phyloP scores from a whole-genome alignment of 495 filamentous ascomycete genomes.

The Aspergillus avenaceus region DNA sequence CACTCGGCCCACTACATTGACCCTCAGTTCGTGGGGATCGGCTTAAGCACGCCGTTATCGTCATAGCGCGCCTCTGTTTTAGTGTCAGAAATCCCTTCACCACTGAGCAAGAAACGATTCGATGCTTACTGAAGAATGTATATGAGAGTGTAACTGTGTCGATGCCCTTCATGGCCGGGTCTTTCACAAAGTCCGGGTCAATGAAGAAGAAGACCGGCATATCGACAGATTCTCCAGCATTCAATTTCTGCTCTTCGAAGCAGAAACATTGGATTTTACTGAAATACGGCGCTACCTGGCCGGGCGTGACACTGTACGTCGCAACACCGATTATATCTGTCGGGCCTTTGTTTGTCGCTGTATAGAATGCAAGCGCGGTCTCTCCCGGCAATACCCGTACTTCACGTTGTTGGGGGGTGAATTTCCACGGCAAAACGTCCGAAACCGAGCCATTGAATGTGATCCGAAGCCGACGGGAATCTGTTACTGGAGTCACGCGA shows the following conservation, averaged over 20 bases:
- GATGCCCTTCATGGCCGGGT: conserved; percentile 87
- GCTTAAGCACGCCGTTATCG: conserved; percentile 64
- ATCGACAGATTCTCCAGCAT: conserved; percentile 94
- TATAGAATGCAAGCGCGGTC: conserved; percentile 97
- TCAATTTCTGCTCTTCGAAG: conserved; percentile 93
- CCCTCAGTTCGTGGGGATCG: conserved; percentile 24
- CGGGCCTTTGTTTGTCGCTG: conserved; percentile 83
- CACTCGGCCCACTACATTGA: not conserved
- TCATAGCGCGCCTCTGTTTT: conserved; percentile 79
- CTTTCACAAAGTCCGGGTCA: conserved; percentile 89
- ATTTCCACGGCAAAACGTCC: conserved; percentile 95
- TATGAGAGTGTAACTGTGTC: conserved; percentile 94
- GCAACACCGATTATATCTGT: conserved; percentile 96
- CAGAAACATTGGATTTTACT: conserved; percentile 99
- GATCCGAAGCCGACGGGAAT: conserved; percentile 82
- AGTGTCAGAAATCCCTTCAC: conserved; percentile 11
- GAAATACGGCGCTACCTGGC: conserved; percentile 95
- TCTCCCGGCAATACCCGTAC: conserved; percentile 93
- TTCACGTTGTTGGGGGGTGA: conserved; percentile 93
- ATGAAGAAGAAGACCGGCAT: conserved; percentile 99
- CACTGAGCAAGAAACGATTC: not conserved
- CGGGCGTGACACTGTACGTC: conserved; percentile 95
- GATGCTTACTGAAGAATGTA: conserved; percentile 92
- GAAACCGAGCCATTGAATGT: conserved; percentile 95
- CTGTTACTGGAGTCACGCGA: conserved; percentile 74